Evolutionary conservation across 441 rosid genomes (phyloP).

Genomic region (Eugenia klotzschiana): DNA sequence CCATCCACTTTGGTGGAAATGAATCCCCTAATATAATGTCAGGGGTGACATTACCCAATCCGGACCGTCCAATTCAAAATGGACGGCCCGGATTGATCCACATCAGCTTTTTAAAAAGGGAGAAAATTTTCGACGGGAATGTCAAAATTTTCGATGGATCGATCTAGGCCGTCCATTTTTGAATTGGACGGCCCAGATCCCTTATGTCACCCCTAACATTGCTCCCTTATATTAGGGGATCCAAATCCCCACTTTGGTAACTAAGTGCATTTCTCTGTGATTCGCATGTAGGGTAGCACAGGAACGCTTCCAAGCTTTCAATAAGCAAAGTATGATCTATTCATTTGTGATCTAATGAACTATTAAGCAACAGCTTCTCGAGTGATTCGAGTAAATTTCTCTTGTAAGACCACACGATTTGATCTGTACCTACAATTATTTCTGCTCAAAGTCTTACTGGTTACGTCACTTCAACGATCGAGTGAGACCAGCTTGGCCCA

Average conservation of each 20-base stretch:
- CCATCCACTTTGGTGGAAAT: not conserved
- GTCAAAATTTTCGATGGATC: too few relatives aligned
- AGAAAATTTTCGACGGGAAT: too few relatives aligned
- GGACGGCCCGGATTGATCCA: too few relatives aligned
- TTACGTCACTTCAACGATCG: not conserved
- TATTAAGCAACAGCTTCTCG: not conserved
- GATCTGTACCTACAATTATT: not conserved
- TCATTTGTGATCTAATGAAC: not conserved
- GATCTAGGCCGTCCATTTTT: too few relatives aligned
- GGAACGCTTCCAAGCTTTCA: not conserved
- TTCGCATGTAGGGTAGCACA: rapidly evolving
- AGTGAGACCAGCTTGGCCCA: not conserved
- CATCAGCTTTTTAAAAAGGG: too few relatives aligned
- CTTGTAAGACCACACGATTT: not conserved
- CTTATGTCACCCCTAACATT: too few relatives aligned
- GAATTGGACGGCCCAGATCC: too few relatives aligned
- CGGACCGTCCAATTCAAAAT: too few relatives aligned
- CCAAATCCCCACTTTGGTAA: not conserved
- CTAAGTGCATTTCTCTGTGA: rapidly evolving
- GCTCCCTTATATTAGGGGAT: too few relatives aligned
- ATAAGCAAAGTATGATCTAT: not conserved
- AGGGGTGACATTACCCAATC: too few relatives aligned
- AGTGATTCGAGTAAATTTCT: not conserved
- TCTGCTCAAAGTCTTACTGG: not conserved
- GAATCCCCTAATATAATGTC: too few relatives aligned